Evolutionary conservation across 306 rosid species (phyloP).

Genomic region (Quercus robur): DNA sequence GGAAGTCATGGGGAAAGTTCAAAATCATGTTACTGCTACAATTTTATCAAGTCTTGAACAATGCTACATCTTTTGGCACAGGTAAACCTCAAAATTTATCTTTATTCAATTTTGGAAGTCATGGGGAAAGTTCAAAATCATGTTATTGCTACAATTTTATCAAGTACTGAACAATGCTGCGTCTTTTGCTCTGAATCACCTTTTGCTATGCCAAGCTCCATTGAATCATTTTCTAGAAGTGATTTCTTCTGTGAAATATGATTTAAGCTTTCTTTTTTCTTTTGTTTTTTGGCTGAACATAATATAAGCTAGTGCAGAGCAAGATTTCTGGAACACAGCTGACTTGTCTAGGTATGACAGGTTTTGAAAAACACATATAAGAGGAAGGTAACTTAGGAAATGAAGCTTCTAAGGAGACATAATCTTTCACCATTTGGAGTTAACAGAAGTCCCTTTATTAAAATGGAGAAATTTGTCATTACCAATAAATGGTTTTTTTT

Average conservation of each 20-base stretch:
- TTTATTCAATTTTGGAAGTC: not conserved
- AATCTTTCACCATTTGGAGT: not conserved
- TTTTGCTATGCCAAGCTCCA: not conserved
- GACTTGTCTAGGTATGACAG: not conserved
- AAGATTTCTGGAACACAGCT: not conserved
- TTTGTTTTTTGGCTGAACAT: not conserved
- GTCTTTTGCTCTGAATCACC: not conserved
- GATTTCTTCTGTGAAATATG: not conserved
- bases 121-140: not conserved
- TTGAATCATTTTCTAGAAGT: not conserved
- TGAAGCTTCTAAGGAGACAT: not conserved
- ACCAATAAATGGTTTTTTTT: not conserved
- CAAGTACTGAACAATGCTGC: not conserved
- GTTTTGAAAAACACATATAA: not conserved
- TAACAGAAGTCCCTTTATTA: not conserved
- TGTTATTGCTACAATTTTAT: not conserved
- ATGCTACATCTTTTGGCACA: not conserved
- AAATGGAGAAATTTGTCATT: not conserved
- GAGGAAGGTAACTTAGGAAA: not conserved
- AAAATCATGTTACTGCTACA: not conserved
- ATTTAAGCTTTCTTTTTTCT: not conserved
- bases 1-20: not conserved
- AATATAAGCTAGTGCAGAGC: not conserved
- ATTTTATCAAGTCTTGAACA: not conserved
- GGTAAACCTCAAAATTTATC: no score